These are phyloP conservation scores for Marvania coccoides DNA, from an alignment of 139 green algal species.

Conservation along the genomic window DNA sequence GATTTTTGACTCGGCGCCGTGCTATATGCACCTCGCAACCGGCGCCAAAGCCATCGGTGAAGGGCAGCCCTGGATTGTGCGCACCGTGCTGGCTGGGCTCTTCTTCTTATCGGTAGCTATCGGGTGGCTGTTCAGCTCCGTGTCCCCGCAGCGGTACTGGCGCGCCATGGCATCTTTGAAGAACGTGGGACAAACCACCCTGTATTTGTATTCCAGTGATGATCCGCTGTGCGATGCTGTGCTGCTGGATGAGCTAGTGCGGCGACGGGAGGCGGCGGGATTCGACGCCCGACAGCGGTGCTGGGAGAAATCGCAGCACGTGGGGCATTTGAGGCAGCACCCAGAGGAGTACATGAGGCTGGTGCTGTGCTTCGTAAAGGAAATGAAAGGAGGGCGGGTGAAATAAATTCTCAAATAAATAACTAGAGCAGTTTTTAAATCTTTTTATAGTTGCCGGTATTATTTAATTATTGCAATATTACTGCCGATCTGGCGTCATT, in stretches of 20 bases:
- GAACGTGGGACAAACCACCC: not conserved
- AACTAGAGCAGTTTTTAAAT: too few species aligned
- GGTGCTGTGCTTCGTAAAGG: constrained; percentile 3
- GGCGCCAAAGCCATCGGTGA: not conserved
- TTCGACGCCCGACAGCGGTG: not conserved
- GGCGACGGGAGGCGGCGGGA: not conserved
- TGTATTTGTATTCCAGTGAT: not conserved
- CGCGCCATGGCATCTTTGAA: not conserved
- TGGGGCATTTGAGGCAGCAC: constrained; percentile 8
- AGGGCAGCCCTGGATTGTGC: not conserved
- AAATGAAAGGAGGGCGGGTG: too few species aligned
- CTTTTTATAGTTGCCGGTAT: too few species aligned
- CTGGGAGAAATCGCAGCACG: constrained; percentile 4
- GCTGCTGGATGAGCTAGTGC: not conserved
- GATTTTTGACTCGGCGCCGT: constrained; percentile 14
- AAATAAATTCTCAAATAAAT: too few species aligned
- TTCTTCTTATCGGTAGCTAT: not conserved
- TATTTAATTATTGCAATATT: too few species aligned
- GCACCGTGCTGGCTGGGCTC: not conserved
- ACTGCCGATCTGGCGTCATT: too few species aligned
- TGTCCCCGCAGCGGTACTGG: not conserved
- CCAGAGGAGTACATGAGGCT: constrained; percentile 3
- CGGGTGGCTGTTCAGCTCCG: not conserved
- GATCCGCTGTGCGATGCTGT: not conserved
- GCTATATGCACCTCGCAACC: not conserved